Percentiles rank a stretch among this genome's conserved stretches.
phyloP scores from a whole-genome alignment of 495 filamentous ascomycete genomes.

The Lepidopterella palustris region DNA sequence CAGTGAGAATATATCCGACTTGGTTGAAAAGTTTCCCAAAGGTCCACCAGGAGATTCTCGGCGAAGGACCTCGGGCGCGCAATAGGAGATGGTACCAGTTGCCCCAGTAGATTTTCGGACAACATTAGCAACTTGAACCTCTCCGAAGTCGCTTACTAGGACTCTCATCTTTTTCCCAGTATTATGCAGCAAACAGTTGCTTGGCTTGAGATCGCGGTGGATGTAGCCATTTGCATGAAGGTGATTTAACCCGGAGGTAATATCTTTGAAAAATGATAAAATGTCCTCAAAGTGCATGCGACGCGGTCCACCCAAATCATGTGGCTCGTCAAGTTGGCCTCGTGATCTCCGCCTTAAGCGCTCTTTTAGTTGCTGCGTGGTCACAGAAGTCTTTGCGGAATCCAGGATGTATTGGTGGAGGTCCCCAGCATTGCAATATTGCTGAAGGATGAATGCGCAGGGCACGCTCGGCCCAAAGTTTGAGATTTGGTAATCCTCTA shows the following conservation, averaged over 20 bases:
- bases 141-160: constrained; percentile 94
- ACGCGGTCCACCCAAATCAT: constrained; percentile 49
- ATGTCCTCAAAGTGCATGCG: constrained; percentile 82
- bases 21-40: constrained; percentile 87
- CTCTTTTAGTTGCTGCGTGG: constrained; percentile 79
- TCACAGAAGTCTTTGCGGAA: constrained; percentile 49
- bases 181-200: constrained; percentile 85
- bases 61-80: constrained; percentile 85
- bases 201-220: constrained; percentile 91
- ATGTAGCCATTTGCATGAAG: constrained; percentile 93
- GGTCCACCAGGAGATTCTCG: constrained; percentile 59
- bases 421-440: constrained; percentile 96
- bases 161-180: constrained; percentile 65
- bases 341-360: constrained; percentile 73
- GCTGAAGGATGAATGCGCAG: constrained; percentile 93
- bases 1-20: constrained; percentile 92
- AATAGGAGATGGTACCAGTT: constrained; percentile 95
- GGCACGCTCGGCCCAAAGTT: constrained; percentile 84
- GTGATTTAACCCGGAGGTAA: constrained; percentile 83
- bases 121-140: constrained; percentile 76
- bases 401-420: constrained; percentile 76
- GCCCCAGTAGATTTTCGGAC: constrained; percentile 82
- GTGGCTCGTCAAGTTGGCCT: constrained; percentile 49
- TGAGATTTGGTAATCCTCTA: constrained; percentile 79
- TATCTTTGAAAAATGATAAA: constrained; percentile 93